Evolutionary conservation across 352 stramenopile species (phyloP), one percentile per base, ranked within the genome.

Genomic region (Pythium grandisporangium): DNA sequence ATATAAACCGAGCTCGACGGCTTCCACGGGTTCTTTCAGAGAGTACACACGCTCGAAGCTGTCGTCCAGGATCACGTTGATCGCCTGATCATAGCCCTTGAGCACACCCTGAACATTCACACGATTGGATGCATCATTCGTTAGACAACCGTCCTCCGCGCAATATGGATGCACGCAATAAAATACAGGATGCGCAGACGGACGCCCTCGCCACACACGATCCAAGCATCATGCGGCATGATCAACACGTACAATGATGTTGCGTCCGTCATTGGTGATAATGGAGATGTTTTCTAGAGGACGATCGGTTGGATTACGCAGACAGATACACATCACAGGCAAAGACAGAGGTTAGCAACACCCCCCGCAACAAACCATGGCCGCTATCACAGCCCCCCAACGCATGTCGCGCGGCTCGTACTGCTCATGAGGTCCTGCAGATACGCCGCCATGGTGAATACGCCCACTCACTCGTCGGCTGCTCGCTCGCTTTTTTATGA

Each of bases 1-100:
- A 53, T 96, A 96, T 20, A 97, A 63, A 22, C 92, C 92, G 7
- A 97, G 66, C 48, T 89, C 72, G 17, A 95, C 82, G 19, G 81
- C 72, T 39, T 97, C 84, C 27, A 96, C 88, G 6, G 84, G 86
- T 26, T 89, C 74, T 43, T 92, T 88, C 27, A 71, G 60, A 39
- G 85, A 96, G 66, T 93, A 98, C 5, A 97, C 82, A 51, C 90
- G 81, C 69, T 97, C 91, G 45, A 96, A 93, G 68, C 81, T 96
- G 59, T 96, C 79, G 59, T 95, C 73, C 42, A 97, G 55, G 33
- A 97, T 73, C 24, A 97, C 55, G 63, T 97, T 97, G 51, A 93
- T 94, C 30, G 75, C 86, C 63, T 96, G 83, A 62, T 98, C 92
- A 61, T 93, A 96, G 20, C 92, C 92, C 51, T 90, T 91, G 12